Base-by-base conservation (phyloP, 2,329 filamentous ascomycete species). In the Apiospora sp. region DNA sequence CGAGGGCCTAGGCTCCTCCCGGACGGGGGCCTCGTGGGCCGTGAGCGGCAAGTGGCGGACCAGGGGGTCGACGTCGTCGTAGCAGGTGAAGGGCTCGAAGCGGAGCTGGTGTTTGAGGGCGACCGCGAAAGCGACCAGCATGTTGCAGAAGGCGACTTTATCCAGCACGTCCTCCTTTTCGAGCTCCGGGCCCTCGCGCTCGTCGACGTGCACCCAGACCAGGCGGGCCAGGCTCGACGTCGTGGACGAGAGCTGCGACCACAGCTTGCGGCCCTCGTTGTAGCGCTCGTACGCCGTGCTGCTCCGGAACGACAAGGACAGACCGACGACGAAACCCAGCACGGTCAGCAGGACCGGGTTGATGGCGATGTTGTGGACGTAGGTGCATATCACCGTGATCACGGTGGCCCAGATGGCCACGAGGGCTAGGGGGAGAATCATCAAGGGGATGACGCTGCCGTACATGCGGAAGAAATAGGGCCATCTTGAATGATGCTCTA, bases 321-420 rank as follows among this genome's bases (percentile, higher is more conserved):
- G 83, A 88, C 92, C 92, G 79, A 96, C 93, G 73, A 95, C 92
- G 83, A 96, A 95, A 91, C 93, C 93, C 37, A 93, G 90, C n/a
- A 96, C 91, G 0, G 93, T 95, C 67, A 96, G 87, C 24, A 96
- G 86, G 61, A 94, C 87, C n/a, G 87, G 90, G 79, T 88, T 87
- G 74, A 95, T 90, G 64, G 86, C 87, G n/a, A 92, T 0, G 93
- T 95, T 67, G 95, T 87, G 24, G 95, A 86, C 58, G 94, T 87
- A 27, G 86, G 90, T 79, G 88, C 87, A 87, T 74, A 92, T 84
- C 51, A 81, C 84, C 24, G 92, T 93, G 75, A 95, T 90, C 27
- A 88, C 79, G 1, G 90, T 91, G 0, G 92, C 86, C 93, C 93
- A 95, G 16, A 78, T 79, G 3, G 86, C 90, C 13, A 95, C 86